Evolutionary conservation across 306 rosid species (phyloP), one percentile per base, ranked within the genome.

Genomic region (Dryas alaskensis): DNA sequence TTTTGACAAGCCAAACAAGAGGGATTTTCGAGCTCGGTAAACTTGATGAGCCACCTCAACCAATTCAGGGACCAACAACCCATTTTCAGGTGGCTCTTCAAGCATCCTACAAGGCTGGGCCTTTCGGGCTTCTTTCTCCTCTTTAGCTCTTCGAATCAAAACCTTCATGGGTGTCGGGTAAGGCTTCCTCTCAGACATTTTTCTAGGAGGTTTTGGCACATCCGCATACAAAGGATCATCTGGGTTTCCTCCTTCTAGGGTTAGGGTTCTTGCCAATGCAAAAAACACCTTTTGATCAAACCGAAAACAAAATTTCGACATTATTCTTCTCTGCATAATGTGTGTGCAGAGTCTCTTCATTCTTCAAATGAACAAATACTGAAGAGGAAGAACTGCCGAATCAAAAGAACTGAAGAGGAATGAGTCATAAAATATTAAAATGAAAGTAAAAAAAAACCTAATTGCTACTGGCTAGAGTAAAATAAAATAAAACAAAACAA

Each of bases 111-210:
- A 84, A 2, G 92, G 96, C 25, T 90, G 81, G 3, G 81, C 83
- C 87, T 83, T 88, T 57, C 91, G 77, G 9, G 84, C 85, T 75
- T 80, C 84, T 83, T 77, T 90, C 79, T 88, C 90, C 73, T 78
- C 80, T 70, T 87, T 92, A 48, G 91, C 95, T 72, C 86, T 86
- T 61, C 67, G 84, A 55, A 92, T 90, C 81, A 92, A 76, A 73
- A 85, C 69, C 79, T 87, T 92, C 95, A 90, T 90, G 16, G 96
- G 95, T 39, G 90, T 92, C 45, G 82, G 84, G 49, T 87, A 90
- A 2, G 95, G 87, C 61, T 92, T 90, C 74, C 98, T 88, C 69
- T 85, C 91, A 7, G 91, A 81, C 58, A 85, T 85, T 8, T 60
- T 76, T 48, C 63, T 76, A 7, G 42, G 39, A 46, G 90, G 96